These are phyloP conservation scores for Carallia brachiata DNA, from an alignment of 345 rosid genomes.

Conservation along the genomic window DNA sequence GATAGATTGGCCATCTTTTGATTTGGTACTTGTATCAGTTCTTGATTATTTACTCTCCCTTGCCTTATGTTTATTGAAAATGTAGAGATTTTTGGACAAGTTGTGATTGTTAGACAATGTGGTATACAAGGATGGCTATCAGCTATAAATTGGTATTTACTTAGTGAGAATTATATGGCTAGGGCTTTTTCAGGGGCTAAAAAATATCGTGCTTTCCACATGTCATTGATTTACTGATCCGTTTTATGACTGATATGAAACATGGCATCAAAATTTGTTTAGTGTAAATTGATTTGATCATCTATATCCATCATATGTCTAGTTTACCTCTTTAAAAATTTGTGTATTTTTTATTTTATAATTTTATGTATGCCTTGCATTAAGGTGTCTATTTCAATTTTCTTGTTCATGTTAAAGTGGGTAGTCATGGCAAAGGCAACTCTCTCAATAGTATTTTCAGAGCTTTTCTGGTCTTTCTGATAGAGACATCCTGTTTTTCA, in stretches of 20 bases:
- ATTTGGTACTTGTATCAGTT: neutral
- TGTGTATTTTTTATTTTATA: neutral
- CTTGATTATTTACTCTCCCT: neutral
- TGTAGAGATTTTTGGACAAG: neutral
- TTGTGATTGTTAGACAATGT: neutral
- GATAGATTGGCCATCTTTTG: neutral
- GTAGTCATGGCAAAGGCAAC: neutral
- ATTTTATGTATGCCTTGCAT: neutral
- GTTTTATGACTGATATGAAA: neutral
- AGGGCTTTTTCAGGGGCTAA: neutral
- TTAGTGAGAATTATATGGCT: neutral
- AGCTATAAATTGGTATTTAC: neutral
- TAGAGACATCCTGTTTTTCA: slow-evolving; percentile 1
- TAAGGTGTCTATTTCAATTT: no score
- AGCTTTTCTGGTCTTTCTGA: slow-evolving; percentile 8
- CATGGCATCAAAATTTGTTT: neutral
- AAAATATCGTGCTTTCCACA: neutral
- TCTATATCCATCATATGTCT: no score
- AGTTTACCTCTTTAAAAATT: no score
- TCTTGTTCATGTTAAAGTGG: neutral
- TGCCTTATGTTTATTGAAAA: neutral
- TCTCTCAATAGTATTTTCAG: neutral
- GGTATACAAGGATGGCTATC: neutral
- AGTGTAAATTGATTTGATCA: neutral
- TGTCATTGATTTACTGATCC: neutral